Evolutionary conservation across 192 early-diverging fungal genomes (phyloP).

Genomic region (Backusella macrospora): DNA sequence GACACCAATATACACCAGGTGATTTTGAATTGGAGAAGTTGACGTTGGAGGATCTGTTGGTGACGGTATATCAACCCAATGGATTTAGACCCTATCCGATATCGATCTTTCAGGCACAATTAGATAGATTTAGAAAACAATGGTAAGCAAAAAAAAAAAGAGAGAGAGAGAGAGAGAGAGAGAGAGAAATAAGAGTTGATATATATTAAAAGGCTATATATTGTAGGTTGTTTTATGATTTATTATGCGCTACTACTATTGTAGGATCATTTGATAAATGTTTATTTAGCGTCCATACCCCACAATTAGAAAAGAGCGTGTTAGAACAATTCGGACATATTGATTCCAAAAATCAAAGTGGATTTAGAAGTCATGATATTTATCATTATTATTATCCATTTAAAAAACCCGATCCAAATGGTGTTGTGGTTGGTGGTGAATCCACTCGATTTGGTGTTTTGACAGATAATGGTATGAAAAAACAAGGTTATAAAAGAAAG

Average conservation of each 20-base stretch:
- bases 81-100: conserved; percentile 86
- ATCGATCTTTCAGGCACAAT: conserved; percentile 82
- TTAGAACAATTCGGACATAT: conserved; percentile 39
- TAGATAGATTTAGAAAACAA: conserved; percentile 85
- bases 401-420: conserved; percentile 34
- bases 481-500: conserved; percentile 45
- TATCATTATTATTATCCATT: conserved; percentile 41
- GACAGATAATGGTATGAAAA: conserved; percentile 40
- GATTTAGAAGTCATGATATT: conserved; percentile 41
- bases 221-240: conserved; percentile 84
- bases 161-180: no score
- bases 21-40: conserved; percentile 87
- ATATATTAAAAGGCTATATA: no score
- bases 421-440: conserved; percentile 42
- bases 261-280: conserved; percentile 95
- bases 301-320: conserved; percentile 66
- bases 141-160: conserved; percentile 58
- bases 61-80: conserved; percentile 83
- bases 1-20: conserved; percentile 66
- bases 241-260: conserved; percentile 84
- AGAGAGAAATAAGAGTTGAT: no score
- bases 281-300: conserved; percentile 88
- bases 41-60: conserved; percentile 82
- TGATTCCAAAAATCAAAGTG: conserved; percentile 19
- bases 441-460: conserved; percentile 35